Evolutionary conservation across 306 rosid species (phyloP).

Genomic region (Potentilla sterilis): DNA sequence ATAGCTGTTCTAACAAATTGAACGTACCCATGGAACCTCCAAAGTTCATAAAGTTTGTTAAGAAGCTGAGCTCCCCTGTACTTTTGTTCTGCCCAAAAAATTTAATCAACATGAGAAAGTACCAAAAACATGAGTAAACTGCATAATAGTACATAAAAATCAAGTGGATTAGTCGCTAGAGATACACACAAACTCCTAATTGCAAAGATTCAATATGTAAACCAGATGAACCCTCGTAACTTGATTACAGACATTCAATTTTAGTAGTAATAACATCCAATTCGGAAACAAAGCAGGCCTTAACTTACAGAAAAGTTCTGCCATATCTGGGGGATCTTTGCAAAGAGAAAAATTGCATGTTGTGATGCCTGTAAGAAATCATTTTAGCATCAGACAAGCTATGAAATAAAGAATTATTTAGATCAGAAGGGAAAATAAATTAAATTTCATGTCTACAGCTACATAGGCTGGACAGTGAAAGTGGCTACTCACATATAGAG

Average conservation of each 20-base stretch:
- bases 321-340: conserved; percentile 98
- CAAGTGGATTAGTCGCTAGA: background rate
- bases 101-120: conserved; percentile 23
- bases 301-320: conserved; percentile 82
- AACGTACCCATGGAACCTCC: conserved; percentile 88
- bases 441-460: background rate
- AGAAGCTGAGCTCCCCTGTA: conserved; percentile 96
- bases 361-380: conserved; percentile 77
- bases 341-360: conserved; percentile 83
- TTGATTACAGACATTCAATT: conserved; percentile 1
- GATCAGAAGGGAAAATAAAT: conserved; percentile 2
- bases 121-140: conserved; percentile 20
- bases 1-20: conserved; percentile 17
- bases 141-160: background rate
- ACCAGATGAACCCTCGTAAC: background rate
- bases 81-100: conserved; percentile 73
- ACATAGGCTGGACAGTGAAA: conserved; percentile 6
- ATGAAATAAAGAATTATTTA: conserved; percentile 11
- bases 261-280: conserved; percentile 18
- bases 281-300: conserved; percentile 21
- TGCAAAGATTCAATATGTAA: background rate
- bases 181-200: background rate
- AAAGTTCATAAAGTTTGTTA: conserved; percentile 86
- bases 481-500: conserved; percentile 77
- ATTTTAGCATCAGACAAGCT: conserved; percentile 32